Evolutionary conservation across 257 asterid species (phyloP).

Genomic region (Solanum bulbocastanum): DNA sequence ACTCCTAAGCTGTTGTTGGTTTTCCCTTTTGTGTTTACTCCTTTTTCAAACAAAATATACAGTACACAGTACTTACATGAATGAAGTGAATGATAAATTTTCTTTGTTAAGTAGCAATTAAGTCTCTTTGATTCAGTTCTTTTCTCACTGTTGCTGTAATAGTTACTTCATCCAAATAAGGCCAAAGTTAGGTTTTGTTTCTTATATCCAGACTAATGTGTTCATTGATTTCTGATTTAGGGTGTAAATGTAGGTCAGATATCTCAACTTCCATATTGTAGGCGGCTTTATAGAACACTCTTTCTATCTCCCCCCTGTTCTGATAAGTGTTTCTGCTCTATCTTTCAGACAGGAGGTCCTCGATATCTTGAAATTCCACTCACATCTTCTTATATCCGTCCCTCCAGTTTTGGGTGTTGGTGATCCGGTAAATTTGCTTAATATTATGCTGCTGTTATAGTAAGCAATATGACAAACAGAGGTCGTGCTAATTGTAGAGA

Average conservation of each 20-base stretch:
- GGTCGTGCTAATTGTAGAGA: neutral
- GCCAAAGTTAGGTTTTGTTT: neutral
- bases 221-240: neutral
- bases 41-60: neutral
- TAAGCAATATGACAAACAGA: neutral
- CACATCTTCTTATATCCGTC: conserved; percentile 65
- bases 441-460: neutral
- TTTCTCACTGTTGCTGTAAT: neutral
- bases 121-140: neutral
- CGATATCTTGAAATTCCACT: conserved; percentile 48
- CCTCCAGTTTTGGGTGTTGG: conserved; percentile 60
- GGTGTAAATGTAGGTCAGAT: too few species aligned
- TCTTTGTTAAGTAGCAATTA: neutral
- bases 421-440: conserved; percentile 52
- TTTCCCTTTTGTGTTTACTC: neutral
- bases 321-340: neutral
- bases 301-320: neutral
- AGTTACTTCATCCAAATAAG: neutral
- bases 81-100: neutral
- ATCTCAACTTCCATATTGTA: neutral
- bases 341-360: conserved; percentile 57
- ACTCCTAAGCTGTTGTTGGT: neutral
- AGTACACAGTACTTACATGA: neutral
- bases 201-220: neutral
- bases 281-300: neutral